phyloP scores from a whole-genome alignment of 495 filamentous ascomycete genomes.

The Penicillium verhagenii region DNA sequence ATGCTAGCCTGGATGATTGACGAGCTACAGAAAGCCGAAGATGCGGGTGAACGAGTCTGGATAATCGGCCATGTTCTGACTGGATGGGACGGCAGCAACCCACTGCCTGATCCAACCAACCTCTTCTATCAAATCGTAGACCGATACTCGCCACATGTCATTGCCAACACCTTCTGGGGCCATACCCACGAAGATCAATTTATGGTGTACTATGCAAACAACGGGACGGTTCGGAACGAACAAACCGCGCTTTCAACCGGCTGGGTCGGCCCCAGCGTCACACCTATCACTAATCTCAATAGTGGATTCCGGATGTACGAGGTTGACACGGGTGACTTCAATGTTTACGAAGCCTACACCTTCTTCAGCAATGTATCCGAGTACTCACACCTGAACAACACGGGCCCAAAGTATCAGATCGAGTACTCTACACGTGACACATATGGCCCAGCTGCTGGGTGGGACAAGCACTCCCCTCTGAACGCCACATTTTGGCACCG shows the following conservation, averaged over 20 bases:
- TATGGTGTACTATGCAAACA: slow-evolving; percentile 53
- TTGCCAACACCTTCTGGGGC: slow-evolving; percentile 56
- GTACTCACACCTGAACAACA: slow-evolving; percentile 32
- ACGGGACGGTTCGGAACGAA: slow-evolving; percentile 39
- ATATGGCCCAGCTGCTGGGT: slow-evolving; percentile 45
- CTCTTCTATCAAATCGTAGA: slow-evolving; percentile 58
- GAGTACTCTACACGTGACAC: slow-evolving; percentile 58
- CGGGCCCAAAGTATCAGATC: slow-evolving; percentile 45
- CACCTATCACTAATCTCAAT: slow-evolving; percentile 55
- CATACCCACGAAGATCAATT: slow-evolving; percentile 57
- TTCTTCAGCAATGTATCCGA: slow-evolving; percentile 52
- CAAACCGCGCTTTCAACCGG: slow-evolving; percentile 42
- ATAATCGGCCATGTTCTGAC: slow-evolving; percentile 53
- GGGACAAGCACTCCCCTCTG: slow-evolving; percentile 49
- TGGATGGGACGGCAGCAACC: slow-evolving; percentile 53
- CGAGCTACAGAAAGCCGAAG: slow-evolving; percentile 53
- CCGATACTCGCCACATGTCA: slow-evolving; percentile 55
- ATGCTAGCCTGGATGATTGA: slow-evolving; percentile 50
- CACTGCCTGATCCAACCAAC: slow-evolving; percentile 49
- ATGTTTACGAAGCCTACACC: slow-evolving; percentile 52
- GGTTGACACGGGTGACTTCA: slow-evolving; percentile 54
- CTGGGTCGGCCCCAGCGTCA: slow-evolving; percentile 54
- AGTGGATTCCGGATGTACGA: slow-evolving; percentile 55
- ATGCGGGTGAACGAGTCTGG: slow-evolving; percentile 52
- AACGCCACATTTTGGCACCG: slow-evolving; percentile 59